Evolutionary conservation across 2,329 filamentous ascomycete species (phyloP), one percentile per base, ranked within the genome.

Genomic region (Hypoxylon sp.): DNA sequence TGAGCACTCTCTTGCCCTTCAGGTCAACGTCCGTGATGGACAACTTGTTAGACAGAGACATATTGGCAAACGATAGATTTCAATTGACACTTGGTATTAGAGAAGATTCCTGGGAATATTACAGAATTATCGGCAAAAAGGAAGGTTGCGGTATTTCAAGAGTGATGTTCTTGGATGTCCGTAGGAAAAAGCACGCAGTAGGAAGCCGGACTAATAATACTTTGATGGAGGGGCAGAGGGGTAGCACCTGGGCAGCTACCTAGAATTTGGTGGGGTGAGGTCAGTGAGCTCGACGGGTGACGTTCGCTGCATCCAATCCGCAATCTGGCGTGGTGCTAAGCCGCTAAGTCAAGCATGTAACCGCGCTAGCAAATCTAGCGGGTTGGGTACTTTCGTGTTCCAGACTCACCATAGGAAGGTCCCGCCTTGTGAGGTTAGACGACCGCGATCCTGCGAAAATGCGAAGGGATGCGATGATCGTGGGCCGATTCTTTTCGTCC

Each of bases 11-110:
- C 91, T 99, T 99, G 89, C 88, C 95, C 90, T 97, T 97, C 84
- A 99, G 88, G 84, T 99, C 95, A 79, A 97, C 91, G 81, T 99
- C 95, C 75, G 90, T 93, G 84, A 99, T 98, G 76, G 94, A 93
- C 78, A 99, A 93, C 89, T 99, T 99, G 90, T 91, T 98, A 78
- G 95, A 93, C 81, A 99, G 93, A 90, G 96, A 98, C 96, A 99
- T 99, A 69, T 78, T 90, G 80, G 72, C 61, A 71, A 74, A 71
- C 72, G 56, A 33, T 33, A 46, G 50, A 51, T 48, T 70, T 66
- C 35, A 66, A 63, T 64, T 63, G 68, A 54, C 66, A 51, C 58
- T 63, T 61, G 58, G 42, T 67, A 31, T 69, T 65, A 66, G 65
- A 54, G 59, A 46, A 68, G 50, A 70, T 49, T 71, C 50, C 66